Percentiles rank a stretch among this genome's conserved stretches.
phyloP scores from a whole-genome alignment of 129 eudicot species.

The Helichrysum umbraculigerum region DNA sequence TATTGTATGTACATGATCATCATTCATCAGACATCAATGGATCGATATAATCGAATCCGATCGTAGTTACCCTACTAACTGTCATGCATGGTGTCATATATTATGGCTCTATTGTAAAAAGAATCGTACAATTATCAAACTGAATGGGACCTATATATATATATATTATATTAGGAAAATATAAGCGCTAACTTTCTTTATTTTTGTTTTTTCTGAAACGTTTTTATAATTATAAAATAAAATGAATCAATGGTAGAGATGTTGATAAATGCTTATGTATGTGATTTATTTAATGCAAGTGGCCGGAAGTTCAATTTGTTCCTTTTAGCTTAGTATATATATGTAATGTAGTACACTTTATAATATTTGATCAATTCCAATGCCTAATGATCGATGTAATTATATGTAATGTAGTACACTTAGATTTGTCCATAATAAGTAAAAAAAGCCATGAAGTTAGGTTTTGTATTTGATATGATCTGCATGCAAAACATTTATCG shows the following conservation, averaged over 20 bases:
- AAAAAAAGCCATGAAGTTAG: too few species aligned
- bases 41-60: background rate
- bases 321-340: background rate
- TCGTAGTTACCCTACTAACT: slow-evolving; percentile 9
- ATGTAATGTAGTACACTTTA: background rate
- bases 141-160: slow-evolving; percentile 6
- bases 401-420: too few species aligned
- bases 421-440: background rate
- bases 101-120: slow-evolving; percentile 6
- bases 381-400: background rate
- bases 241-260: background rate
- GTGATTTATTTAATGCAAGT: slow-evolving; percentile 3
- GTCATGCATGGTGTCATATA: slow-evolving; percentile 30
- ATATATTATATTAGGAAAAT: background rate
- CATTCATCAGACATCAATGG: background rate
- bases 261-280: background rate
- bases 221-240: background rate
- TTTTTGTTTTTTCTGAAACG: background rate
- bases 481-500: background rate
- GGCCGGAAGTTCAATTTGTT: slow-evolving; percentile 10
- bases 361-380: background rate
- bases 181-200: background rate
- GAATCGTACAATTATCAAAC: background rate
- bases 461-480: too few species aligned
- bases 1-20: background rate